Percentiles rank a stretch among this genome's conserved stretches.
Evolutionary conservation across 768 basidiomycete genomes (phyloP).

Genomic region (Pleurotus citrinopileatus): DNA sequence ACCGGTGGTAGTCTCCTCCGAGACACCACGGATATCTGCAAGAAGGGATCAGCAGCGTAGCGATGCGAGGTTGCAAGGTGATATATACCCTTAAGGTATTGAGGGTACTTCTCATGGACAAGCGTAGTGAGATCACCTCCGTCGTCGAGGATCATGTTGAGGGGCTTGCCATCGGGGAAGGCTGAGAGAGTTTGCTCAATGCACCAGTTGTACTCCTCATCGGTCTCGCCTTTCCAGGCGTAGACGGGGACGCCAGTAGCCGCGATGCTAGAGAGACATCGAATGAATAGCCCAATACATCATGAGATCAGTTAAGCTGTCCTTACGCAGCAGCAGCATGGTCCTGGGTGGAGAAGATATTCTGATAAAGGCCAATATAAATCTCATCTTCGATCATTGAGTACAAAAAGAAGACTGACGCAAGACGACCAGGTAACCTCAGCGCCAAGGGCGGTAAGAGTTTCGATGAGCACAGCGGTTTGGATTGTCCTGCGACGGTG

Average conservation of each 20-base stretch:
- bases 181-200: constrained; percentile 91
- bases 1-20: constrained; percentile 99
- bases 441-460: constrained; percentile 90
- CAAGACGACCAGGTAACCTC: constrained; percentile 99
- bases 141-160: constrained; percentile 99
- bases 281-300: constrained; percentile 4
- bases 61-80: neutral
- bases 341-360: constrained; percentile 99
- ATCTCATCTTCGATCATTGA: too few relatives aligned
- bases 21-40: constrained; percentile 87
- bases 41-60: constrained; percentile 10
- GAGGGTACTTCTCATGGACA: constrained; percentile 96
- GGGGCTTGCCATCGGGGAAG: constrained; percentile 78
- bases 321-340: constrained; percentile 96
- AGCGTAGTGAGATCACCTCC: constrained; percentile 95
- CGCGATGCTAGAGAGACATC: constrained; percentile 62
- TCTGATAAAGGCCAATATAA: constrained; percentile 52
- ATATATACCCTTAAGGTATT: constrained; percentile 68
- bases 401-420: constrained; percentile 42
- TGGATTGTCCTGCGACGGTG: constrained; percentile 84
- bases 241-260: constrained; percentile 98
- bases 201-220: constrained; percentile 98
- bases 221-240: constrained; percentile 99
- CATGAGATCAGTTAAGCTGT: neutral
- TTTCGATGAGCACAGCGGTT: constrained; percentile 98